Base-by-base conservation (phyloP, 176 grass and related monocot genomes). In the Aegilops tauschii region DNA sequence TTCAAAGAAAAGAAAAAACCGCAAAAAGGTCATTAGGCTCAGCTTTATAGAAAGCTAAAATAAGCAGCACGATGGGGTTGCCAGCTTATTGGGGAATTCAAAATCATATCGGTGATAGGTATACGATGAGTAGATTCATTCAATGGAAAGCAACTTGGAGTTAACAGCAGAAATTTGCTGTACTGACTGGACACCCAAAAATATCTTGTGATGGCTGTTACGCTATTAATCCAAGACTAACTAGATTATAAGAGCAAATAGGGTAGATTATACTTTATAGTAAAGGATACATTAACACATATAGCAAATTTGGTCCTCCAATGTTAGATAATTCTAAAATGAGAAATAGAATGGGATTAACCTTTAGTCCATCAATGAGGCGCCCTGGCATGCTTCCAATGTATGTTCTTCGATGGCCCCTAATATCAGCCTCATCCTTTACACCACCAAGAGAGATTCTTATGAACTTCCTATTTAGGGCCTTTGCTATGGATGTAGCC, bases 381-480 rank as follows among this genome's bases (percentile, higher is more conserved):
- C 97, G 89, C 59, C 97, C 97, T 50, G 97, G 97, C 97, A 99
- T 99, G 80, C 97, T 99, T 80, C 97, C 97, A 87, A 99, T 92
- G 80, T 99, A 99, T 70, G 97, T 99, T 76, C 97, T 99, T 77
- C 97, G 88, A 76, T 99, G 97, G 62, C 97, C 97, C 80, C 97
- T 92, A 65, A 99, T 99, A 91, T 99, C 97, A 90, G 97, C 97
- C 84, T 99, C 97, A 81, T 99, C 97, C 79, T 96, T 99, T 42
- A 99, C 94, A 82, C 97, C 94, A 76, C 97, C 97, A 69, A 99
- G 97, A 72, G 97, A 99, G 67, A 99, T 96, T 90, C 94, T 88
- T 77, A 99, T 89, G 88, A 99, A 99, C 85, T 96, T 99, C 74
- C 90, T 96, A 62, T 90, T 87, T 61, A 99, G 82, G 36, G 94